Evolutionary conservation across 208 protist genomes (phyloP).

Genomic region (Trypanosoma cruzi): DNA sequence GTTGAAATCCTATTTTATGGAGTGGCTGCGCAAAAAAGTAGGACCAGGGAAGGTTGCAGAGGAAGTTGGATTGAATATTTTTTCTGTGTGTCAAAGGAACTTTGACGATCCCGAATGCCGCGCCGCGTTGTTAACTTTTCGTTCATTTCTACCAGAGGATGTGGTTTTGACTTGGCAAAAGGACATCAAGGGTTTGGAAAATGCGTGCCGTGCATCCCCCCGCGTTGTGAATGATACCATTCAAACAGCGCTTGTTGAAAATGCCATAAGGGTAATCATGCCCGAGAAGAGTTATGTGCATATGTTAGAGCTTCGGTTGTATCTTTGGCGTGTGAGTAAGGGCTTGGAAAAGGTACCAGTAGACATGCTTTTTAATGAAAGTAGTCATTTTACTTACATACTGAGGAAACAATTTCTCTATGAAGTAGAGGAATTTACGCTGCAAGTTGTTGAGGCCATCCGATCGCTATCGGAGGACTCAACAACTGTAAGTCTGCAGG

Average conservation of each 20-base stretch:
- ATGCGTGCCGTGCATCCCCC: slow-evolving; percentile 7
- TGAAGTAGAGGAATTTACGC: slow-evolving; percentile 80
- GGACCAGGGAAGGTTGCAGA: slow-evolving; percentile 38
- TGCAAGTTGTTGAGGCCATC: slow-evolving; percentile 68
- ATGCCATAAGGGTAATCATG: slow-evolving; percentile 49
- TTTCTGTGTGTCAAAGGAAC: slow-evolving; percentile 64
- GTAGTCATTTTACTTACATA: slow-evolving; percentile 68
- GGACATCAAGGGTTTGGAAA: slow-evolving; percentile 40
- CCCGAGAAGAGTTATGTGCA: slow-evolving; percentile 68
- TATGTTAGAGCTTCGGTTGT: slow-evolving; percentile 80
- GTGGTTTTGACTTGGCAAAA: slow-evolving; percentile 47
- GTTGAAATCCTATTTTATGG: slow-evolving; percentile 50
- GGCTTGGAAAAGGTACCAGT: slow-evolving; percentile 28
- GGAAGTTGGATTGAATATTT: slow-evolving; percentile 72
- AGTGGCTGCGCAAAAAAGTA: slow-evolving; percentile 66
- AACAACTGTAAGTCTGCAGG: slow-evolving; percentile 43
- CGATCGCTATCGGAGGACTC: slow-evolving; percentile 43
- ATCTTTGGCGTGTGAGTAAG: slow-evolving; percentile 36
- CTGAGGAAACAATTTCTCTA: slow-evolving; percentile 69
- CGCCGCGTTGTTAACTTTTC: slow-evolving; percentile 53
- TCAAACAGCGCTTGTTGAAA: slow-evolving; percentile 6
- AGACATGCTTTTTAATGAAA: slow-evolving; percentile 33
- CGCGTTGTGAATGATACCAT: not conserved
- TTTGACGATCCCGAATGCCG: slow-evolving; percentile 71
- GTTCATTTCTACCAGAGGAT: slow-evolving; percentile 69